Conservation (phyloP, 1,284 basidiomycete species). For the Stereum hirsutum region DNA sequence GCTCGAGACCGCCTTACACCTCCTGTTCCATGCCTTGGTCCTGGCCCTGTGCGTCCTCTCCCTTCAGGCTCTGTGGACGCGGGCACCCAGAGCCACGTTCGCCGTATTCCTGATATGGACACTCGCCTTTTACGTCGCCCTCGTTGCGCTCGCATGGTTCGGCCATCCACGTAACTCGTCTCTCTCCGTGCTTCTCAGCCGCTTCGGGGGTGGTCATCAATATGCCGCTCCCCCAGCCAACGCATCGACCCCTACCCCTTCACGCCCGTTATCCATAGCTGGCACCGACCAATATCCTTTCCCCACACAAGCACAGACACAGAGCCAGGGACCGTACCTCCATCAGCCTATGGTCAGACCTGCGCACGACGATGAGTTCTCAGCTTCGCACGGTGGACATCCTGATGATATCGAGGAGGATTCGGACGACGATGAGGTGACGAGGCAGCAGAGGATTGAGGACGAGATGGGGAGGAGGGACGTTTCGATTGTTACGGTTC, state of each 20-base stretch:
- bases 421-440: slow-evolving; percentile 59
- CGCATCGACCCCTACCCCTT: slow-evolving; percentile 22
- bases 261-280: slow-evolving; percentile 27
- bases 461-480: slow-evolving; percentile 72
- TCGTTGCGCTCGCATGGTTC: slow-evolving; percentile 46
- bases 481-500: slow-evolving; percentile 73
- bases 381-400: slow-evolving; percentile 19
- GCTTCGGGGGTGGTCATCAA: slow-evolving; percentile 28
- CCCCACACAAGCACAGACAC: slow-evolving; percentile 25
- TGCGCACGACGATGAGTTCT: slow-evolving; percentile 32
- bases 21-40: slow-evolving; percentile 47
- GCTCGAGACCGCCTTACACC: slow-evolving; percentile 34
- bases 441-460: slow-evolving; percentile 63
- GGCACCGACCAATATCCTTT: slow-evolving; percentile 37
- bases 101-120: slow-evolving; percentile 57
- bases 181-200: slow-evolving; percentile 38
- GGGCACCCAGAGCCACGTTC: slow-evolving; percentile 46
- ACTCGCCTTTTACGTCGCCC: slow-evolving; percentile 41
- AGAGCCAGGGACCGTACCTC: slow-evolving; percentile 44
- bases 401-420: slow-evolving; percentile 37
- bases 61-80: slow-evolving; percentile 48
- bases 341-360: slow-evolving; percentile 51
- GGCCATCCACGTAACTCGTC: slow-evolving; percentile 49
- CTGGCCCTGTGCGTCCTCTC: slow-evolving; percentile 48
- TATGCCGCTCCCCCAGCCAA: slow-evolving; percentile 8